Percentiles rank a stretch among this genome's conserved stretches.
phyloP scores from a whole-genome alignment of 2,329 filamentous ascomycete species.

The Xylaria sp. region DNA sequence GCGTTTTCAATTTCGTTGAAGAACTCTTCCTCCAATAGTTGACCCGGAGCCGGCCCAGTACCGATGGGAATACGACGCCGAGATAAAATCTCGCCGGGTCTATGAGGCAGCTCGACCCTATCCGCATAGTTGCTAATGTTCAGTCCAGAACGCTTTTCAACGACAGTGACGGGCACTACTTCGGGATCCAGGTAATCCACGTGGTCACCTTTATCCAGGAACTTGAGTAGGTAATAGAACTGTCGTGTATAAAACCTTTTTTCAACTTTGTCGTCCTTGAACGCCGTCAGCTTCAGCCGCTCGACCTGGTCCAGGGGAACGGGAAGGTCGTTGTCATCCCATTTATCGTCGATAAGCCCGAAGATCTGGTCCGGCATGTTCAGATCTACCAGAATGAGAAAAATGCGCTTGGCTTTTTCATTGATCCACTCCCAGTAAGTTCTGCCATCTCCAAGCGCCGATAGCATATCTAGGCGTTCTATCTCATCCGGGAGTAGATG shows the following conservation, averaged over 20 bases:
- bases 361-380: conserved; percentile 76
- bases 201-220: conserved; percentile 63
- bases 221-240: conserved; percentile 69
- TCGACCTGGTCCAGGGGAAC: conserved; percentile 67
- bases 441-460: conserved; percentile 70
- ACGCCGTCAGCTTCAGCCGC: conserved; percentile 61
- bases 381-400: conserved; percentile 71
- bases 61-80: conserved; percentile 61
- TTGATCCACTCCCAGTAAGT: conserved; percentile 82
- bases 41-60: conserved; percentile 45
- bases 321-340: conserved; percentile 77
- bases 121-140: conserved; percentile 48
- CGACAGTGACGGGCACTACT: conserved; percentile 68
- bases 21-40: conserved; percentile 57
- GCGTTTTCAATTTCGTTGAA: conserved; percentile 62
- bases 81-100: conserved; percentile 58
- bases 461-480: conserved; percentile 61
- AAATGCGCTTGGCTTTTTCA: conserved; percentile 68
- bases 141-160: conserved; percentile 58
- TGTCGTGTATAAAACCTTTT: conserved; percentile 71
- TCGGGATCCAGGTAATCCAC: conserved; percentile 68
- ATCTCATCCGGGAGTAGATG: conserved; percentile 66
- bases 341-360: conserved; percentile 72
- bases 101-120: conserved; percentile 65
- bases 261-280: conserved; percentile 65